A percentile compares a stretch with the other conserved stretches of the same genome.
Evolutionary conservation across 2,329 filamentous ascomycete genomes (phyloP).

Genomic region (Davidsoniella eucalypti): DNA sequence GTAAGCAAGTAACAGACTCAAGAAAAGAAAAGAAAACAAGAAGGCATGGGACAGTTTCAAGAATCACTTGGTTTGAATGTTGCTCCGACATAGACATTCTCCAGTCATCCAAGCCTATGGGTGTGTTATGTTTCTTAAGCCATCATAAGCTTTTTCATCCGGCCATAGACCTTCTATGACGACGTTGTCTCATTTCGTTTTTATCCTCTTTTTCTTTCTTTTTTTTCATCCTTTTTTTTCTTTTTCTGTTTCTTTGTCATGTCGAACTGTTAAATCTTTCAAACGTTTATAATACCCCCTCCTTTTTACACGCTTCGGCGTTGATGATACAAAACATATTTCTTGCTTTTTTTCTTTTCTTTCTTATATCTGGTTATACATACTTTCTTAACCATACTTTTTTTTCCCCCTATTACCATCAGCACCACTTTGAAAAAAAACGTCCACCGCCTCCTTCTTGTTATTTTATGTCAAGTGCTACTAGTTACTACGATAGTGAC

Average conservation of each 20-base stretch:
- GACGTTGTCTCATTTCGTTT: no score
- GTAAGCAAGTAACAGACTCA: conserved; percentile 29
- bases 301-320: not conserved
- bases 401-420: not conserved
- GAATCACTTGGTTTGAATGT: not conserved
- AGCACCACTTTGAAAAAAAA: not conserved
- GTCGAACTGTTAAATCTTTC: conserved; percentile 2
- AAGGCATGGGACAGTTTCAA: no score
- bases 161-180: no score
- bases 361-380: not conserved
- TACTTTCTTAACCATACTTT: not conserved
- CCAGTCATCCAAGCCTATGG: not conserved
- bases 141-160: no score
- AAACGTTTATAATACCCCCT: conserved; percentile 8
- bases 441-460: not conserved
- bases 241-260: not conserved
- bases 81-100: no score
- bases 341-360: not conserved
- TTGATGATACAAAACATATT: no score
- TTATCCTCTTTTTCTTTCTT: no score
- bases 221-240: not conserved
- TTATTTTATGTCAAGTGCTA: not conserved
- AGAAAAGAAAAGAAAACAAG: not conserved
- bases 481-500: no score
- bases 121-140: no score